phyloP scores from a whole-genome alignment of 106 monocot genomes.

The Dendrobium chrysotoxum region DNA sequence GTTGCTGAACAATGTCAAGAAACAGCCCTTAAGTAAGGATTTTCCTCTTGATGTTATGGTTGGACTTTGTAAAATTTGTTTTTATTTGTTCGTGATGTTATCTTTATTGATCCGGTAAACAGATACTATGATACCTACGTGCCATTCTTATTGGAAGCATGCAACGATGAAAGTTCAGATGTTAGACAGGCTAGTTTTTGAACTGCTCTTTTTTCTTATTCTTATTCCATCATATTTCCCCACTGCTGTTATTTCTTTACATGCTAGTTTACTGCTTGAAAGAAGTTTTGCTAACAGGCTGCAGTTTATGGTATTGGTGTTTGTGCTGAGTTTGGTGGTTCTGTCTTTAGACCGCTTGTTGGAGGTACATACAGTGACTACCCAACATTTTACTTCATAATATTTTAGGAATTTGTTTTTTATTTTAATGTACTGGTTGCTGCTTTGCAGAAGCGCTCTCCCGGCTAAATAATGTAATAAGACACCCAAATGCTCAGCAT shows the following conservation, averaged over 20 bases:
- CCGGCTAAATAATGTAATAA: conserved; percentile 64
- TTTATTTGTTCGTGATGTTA: not conserved
- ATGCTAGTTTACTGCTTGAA: not conserved
- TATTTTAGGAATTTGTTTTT: not conserved
- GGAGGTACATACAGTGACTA: conserved; percentile 43
- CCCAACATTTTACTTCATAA: not conserved
- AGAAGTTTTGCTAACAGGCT: conserved; percentile 47
- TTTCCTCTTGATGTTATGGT: conserved; percentile 4
- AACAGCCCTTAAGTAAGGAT: conserved; percentile 71
- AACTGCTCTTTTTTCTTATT: not conserved
- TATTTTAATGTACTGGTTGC: not conserved
- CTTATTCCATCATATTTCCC: not conserved
- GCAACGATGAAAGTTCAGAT: conserved; percentile 84
- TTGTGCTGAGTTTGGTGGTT: conserved; percentile 86
- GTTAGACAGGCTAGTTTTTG: conserved; percentile 66
- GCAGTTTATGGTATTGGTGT: conserved; percentile 97
- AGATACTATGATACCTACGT: conserved; percentile 92
- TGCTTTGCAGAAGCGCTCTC: conserved; percentile 78
- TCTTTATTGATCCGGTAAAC: conserved; percentile 9
- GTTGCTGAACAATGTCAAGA: conserved; percentile 93
- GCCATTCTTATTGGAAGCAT: conserved; percentile 89
- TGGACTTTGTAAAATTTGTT: not conserved
- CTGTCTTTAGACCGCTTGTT: conserved; percentile 80
- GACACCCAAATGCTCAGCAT: conserved; percentile 59
- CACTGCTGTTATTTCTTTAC: not conserved